Evolutionary conservation across 2,329 filamentous ascomycete species (phyloP).

Genomic region (Cercospora sp.): DNA sequence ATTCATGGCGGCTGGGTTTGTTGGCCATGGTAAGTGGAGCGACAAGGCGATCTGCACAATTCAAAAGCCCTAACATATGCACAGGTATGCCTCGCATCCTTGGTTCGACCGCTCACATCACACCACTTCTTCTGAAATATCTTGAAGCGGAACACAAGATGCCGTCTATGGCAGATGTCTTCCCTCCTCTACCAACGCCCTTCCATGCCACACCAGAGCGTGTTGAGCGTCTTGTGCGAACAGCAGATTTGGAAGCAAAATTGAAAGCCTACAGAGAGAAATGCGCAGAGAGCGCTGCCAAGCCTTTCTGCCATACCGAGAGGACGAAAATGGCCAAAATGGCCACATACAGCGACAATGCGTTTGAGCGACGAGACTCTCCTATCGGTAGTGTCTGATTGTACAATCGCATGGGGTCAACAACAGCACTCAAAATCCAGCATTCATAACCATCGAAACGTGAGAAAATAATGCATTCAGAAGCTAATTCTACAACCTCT

Average conservation of each 20-base stretch:
- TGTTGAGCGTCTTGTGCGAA: constrained; percentile 26
- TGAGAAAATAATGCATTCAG: not conserved
- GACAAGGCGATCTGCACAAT: not conserved
- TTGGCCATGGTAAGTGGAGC: constrained; percentile 29
- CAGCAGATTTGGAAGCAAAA: constrained; percentile 19
- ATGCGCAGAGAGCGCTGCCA: constrained; percentile 21
- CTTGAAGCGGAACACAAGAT: constrained; percentile 27
- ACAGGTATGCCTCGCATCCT: constrained; percentile 39
- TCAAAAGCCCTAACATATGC: not conserved
- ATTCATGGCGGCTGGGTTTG: constrained; percentile 34
- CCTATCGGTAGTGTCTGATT: not conserved
- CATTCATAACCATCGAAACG: not conserved
- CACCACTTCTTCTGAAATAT: constrained; percentile 30
- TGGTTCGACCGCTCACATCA: constrained; percentile 35
- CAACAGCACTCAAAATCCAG: not conserved
- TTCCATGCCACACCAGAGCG: constrained; percentile 36
- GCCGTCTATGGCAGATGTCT: constrained; percentile 26
- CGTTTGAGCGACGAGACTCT: not conserved
- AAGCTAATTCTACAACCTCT: not conserved
- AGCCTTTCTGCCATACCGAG: constrained; percentile 20
- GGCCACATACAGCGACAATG: not conserved
- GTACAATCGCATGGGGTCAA: not conserved
- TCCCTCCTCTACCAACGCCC: constrained; percentile 34
- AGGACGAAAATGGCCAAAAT: not conserved
- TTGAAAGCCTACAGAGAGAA: constrained; percentile 19